A percentile compares a stretch with the other conserved stretches of the same genome.
Conservation (phyloP, 2,329 filamentous ascomycete species). For the Ophiostoma perfectum region DNA sequence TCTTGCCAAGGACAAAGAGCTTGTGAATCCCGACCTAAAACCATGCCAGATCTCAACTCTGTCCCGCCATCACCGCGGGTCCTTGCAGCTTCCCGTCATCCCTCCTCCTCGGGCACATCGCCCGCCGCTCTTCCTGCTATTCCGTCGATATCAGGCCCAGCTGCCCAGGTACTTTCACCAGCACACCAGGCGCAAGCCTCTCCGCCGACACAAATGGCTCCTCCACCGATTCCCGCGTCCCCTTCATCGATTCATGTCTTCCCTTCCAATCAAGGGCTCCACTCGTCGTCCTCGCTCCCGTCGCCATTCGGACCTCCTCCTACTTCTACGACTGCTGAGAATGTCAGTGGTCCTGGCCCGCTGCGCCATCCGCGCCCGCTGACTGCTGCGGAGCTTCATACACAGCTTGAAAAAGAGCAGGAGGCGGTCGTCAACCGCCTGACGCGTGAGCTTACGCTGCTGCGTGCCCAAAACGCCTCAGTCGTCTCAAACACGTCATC, state of each 20-base stretch:
- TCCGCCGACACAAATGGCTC: constrained; percentile 36
- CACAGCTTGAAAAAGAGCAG: constrained; percentile 89
- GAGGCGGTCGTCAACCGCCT: constrained; percentile 93
- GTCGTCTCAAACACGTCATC: constrained; percentile 62
- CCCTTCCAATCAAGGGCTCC: constrained; percentile 47
- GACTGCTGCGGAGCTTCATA: constrained; percentile 82
- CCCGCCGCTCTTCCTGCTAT: background rate
- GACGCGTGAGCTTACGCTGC: constrained; percentile 76
- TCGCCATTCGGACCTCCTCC: constrained; percentile 33
- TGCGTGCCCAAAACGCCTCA: constrained; percentile 68
- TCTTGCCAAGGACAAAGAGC: background rate
- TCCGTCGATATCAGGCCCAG: background rate
- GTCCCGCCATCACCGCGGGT: constrained; percentile 48
- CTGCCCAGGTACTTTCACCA: background rate
- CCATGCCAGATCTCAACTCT: constrained; percentile 53
- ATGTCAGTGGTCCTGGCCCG: constrained; percentile 58
- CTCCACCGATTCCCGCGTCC: constrained; percentile 37
- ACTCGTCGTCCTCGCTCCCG: constrained; percentile 41
- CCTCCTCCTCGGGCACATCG: constrained; percentile 32
- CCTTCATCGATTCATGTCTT: constrained; percentile 51
- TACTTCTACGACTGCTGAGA: constrained; percentile 40
- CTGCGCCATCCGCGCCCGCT: constrained; percentile 80
- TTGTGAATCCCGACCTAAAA: background rate
- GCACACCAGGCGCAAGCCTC: background rate
- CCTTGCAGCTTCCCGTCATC: constrained; percentile 40